Percentiles rank a stretch among this genome's conserved stretches.
phyloP scores from a whole-genome alignment of 2,329 filamentous ascomycete species.

The Penicillium palitans region DNA sequence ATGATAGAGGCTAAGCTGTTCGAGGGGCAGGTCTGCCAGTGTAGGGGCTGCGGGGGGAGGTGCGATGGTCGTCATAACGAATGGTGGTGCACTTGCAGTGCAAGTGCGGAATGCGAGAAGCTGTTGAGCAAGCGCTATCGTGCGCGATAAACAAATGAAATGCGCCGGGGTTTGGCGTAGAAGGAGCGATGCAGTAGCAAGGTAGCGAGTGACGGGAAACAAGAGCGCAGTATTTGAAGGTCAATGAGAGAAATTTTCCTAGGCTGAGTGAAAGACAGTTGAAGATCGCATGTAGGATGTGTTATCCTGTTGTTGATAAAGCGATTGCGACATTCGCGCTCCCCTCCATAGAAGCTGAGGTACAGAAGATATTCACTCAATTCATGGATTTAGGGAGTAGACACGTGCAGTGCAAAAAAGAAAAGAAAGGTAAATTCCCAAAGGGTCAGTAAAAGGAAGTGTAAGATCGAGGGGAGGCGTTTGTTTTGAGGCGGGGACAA shows the following conservation, averaged over 20 bases:
- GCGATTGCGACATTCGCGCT: conserved; percentile 18
- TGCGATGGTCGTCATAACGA: conserved; percentile 68
- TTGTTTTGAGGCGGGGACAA: conserved; percentile 27
- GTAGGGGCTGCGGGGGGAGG: conserved; percentile 63
- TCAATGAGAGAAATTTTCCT: conserved; percentile 9
- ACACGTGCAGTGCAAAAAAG: conserved; percentile 9
- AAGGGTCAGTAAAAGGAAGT: conserved; percentile 6
- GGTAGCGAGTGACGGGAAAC: conserved; percentile 8
- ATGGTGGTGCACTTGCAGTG: conserved; percentile 11
- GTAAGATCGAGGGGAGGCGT: conserved; percentile 13
- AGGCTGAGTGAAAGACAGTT: conserved; percentile 4
- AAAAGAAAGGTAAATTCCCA: conserved; percentile 7
- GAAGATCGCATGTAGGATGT: conserved; percentile 14
- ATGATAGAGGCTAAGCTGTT: conserved; percentile 84
- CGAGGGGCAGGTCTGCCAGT: conserved; percentile 72
- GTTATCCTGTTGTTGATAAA: conserved; percentile 12
- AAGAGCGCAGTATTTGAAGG: conserved; percentile 2
- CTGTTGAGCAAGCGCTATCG: conserved; percentile 18
- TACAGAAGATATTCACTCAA: conserved; percentile 6
- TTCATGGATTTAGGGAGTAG: conserved; percentile 3
- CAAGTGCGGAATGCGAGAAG: conserved; percentile 7
- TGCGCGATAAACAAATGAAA: conserved; percentile 11
- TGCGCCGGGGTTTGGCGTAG: conserved; percentile 2
- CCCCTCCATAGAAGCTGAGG: conserved; percentile 23
- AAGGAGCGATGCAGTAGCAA: conserved; percentile 8